A percentile compares a stretch with the other conserved stretches of the same genome.
Evolutionary conservation across 371 early-diverging fungal species (phyloP).

Genomic region (Mucor racemosus): DNA sequence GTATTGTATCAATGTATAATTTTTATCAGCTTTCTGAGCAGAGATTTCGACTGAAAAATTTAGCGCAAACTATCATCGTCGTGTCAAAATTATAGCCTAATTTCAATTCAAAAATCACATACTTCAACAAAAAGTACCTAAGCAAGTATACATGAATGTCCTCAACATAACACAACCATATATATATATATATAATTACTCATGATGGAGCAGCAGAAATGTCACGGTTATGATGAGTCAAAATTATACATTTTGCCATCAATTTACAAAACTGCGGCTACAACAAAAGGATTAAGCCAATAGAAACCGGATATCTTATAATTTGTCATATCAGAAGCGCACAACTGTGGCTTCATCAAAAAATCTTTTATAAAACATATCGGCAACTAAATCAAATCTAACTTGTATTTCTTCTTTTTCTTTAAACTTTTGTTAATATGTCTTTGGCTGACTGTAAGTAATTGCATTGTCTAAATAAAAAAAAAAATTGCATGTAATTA

Average conservation of each 20-base stretch:
- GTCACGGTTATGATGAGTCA: background rate
- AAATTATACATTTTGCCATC: background rate
- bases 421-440: conserved; percentile 23
- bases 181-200: too few species aligned
- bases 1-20: too few species aligned
- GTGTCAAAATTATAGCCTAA: too few species aligned
- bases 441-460: conserved; percentile 56
- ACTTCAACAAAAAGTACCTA: too few species aligned
- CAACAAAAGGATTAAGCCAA: background rate
- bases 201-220: background rate
- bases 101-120: too few species aligned
- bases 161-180: too few species aligned
- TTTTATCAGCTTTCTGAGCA: too few species aligned
- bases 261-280: background rate
- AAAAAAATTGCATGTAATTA: too few species aligned
- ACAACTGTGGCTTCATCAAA: background rate
- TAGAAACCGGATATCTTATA: background rate
- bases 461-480: background rate
- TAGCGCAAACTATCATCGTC: too few species aligned
- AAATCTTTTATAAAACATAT: conserved; percentile 8
- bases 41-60: too few species aligned
- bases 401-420: background rate
- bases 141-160: too few species aligned
- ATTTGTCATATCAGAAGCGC: background rate
- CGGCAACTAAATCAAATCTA: too few species aligned